phyloP scores from a whole-genome alignment of 805 yeast species.

The Candida quercuum region DNA sequence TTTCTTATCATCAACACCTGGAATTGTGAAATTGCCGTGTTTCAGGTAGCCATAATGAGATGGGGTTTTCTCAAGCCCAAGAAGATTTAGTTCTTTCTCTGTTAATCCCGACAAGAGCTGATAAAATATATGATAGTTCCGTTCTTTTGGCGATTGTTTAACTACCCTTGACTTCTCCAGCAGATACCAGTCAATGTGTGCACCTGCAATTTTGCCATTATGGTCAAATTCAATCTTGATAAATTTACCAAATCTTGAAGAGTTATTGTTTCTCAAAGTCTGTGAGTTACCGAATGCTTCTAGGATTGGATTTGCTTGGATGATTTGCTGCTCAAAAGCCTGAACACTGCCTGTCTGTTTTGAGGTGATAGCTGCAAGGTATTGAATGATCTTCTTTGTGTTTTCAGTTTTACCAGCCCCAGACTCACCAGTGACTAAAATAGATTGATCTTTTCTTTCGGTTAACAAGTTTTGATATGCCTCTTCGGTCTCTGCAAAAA shows the following conservation, averaged over 20 bases:
- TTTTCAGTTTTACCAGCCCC: conserved; percentile 99
- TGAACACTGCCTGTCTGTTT: conserved; percentile 17
- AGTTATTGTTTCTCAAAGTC: conserved; percentile 87
- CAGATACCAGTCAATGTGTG: conserved; percentile 90
- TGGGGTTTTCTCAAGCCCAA: conserved; percentile 37
- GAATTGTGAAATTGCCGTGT: conserved; percentile 48
- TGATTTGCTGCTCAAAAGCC: conserved; percentile 74
- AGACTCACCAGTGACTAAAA: conserved; percentile 96
- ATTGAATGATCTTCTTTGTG: conserved; percentile 91
- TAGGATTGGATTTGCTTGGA: conserved; percentile 91
- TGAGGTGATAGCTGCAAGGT: conserved; percentile 71
- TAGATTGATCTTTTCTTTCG: conserved; percentile 75
- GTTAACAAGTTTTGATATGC: conserved; percentile 73
- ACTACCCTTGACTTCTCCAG: conserved; percentile 92
- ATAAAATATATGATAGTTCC: conserved; percentile 93
- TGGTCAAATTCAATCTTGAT: conserved; percentile 74
- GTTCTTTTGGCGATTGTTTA: conserved; percentile 64
- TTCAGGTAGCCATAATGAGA: conserved; percentile 51
- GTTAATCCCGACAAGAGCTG: conserved; percentile 72
- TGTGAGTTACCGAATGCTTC: conserved; percentile 98
- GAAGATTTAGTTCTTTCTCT: conserved; percentile 38
- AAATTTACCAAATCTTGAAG: conserved; percentile 95
- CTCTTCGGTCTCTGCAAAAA: conserved; percentile 82
- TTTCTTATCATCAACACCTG: conserved; percentile 68
- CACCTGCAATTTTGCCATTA: conserved; percentile 70